Conservation (phyloP, 208 protist genomes). For the Trypanosoma platydactyli region DNA sequence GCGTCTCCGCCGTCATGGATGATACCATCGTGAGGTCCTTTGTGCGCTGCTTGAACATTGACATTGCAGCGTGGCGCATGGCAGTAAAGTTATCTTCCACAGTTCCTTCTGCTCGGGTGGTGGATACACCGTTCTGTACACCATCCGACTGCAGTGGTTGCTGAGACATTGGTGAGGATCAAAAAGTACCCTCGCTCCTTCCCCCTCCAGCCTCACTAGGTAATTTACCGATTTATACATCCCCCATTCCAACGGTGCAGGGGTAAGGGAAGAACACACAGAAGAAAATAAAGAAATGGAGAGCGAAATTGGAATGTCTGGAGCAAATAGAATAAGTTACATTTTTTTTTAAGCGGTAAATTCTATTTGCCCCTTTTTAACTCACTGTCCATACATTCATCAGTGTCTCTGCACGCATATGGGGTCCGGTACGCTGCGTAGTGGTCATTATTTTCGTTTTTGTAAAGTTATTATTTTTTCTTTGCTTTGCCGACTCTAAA, state of each 20-base stretch:
- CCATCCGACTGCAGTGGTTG: conserved; percentile 23
- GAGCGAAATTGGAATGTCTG: no score
- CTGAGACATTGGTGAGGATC: conserved; percentile 10
- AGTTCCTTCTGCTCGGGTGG: conserved; percentile 2
- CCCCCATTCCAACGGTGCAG: no score
- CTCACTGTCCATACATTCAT: no score
- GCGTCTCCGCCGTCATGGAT: conserved; percentile 29
- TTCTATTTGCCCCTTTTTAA: no score
- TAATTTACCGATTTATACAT: no score
- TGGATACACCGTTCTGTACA: conserved; percentile 1
- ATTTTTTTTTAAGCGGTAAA: no score
- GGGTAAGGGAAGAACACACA: conserved; percentile 2
- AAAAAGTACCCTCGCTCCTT: neutral
- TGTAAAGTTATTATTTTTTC: neutral
- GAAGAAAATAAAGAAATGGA: conserved; percentile 9
- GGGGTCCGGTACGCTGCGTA: no score
- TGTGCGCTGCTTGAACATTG: conserved; percentile 84
- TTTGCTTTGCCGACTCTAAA: neutral
- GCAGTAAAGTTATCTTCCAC: conserved; percentile 63
- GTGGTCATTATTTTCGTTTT: conserved; percentile 9
- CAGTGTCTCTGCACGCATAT: no score
- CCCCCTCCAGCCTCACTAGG: neutral
- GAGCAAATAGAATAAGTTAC: no score
- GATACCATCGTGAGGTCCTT: conserved; percentile 76
- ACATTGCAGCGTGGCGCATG: conserved; percentile 61